Conservation (phyloP, 116 monocot species). For the Posidonia oceanica region DNA sequence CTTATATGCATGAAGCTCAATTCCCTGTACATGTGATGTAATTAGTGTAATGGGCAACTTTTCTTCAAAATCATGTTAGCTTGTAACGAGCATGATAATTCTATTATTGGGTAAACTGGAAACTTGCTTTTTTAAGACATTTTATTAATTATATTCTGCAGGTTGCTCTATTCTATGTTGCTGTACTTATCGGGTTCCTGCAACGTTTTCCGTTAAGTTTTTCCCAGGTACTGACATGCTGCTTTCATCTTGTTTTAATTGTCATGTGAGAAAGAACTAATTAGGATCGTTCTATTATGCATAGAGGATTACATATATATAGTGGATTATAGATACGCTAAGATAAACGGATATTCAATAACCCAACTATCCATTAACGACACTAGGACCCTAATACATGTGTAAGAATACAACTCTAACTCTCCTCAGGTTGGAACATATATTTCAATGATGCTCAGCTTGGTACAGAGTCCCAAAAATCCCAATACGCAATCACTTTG, state of each 20-base stretch:
- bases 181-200: constrained; percentile 68
- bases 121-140: background rate
- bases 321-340: no score
- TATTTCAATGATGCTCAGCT: no score
- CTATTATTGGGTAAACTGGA: background rate
- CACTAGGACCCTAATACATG: background rate
- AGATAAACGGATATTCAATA: no score
- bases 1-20: no score
- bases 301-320: no score
- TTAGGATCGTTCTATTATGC: no score
- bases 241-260: background rate
- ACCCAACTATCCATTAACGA: background rate
- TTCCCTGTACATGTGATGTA: no score
- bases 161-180: constrained; percentile 82
- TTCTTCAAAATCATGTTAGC: background rate
- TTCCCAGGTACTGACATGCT: constrained; percentile 48
- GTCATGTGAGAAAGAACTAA: background rate
- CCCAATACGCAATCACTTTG: no score
- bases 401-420: background rate
- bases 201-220: constrained; percentile 88
- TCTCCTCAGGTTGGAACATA: no score
- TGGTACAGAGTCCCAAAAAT: no score
- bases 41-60: no score
- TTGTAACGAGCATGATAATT: background rate
- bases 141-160: constrained; percentile 13